These are phyloP conservation scores for Laetiporus sulphureus DNA, from an alignment of 1,284 basidiomycete genomes.

Conservation along the genomic window DNA sequence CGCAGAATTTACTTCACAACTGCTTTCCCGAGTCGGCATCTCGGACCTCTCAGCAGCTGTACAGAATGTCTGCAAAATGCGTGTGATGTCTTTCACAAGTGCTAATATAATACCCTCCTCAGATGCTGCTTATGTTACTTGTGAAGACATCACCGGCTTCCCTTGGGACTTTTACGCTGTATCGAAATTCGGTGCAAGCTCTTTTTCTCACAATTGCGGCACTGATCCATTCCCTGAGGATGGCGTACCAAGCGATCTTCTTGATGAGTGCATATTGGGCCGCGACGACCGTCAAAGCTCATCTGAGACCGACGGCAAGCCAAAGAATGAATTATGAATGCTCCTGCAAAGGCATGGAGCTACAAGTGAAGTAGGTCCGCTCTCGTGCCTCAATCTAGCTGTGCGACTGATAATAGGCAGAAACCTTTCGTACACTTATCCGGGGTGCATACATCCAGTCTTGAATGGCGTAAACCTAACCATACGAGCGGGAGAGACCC, in stretches of 20 bases:
- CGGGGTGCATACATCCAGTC: slow-evolving; percentile 58
- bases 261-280: slow-evolving; percentile 78
- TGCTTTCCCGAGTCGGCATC: slow-evolving; percentile 52
- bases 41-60: slow-evolving; percentile 56
- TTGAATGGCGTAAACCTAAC: slow-evolving; percentile 62
- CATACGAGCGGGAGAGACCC: slow-evolving; percentile 64
- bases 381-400: background rate
- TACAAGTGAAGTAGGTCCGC: slow-evolving; percentile 53
- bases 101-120: slow-evolving; percentile 4
- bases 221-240: slow-evolving; percentile 52
- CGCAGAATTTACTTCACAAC: slow-evolving; percentile 11
- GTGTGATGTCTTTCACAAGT: slow-evolving; percentile 3
- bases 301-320: slow-evolving; percentile 51
- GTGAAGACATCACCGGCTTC: slow-evolving; percentile 66
- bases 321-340: slow-evolving; percentile 41
- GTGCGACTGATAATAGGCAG: slow-evolving; percentile 25
- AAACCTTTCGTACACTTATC: slow-evolving; percentile 71
- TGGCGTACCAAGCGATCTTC: slow-evolving; percentile 76
- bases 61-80: slow-evolving; percentile 50
- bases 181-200: slow-evolving; percentile 68
- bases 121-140: slow-evolving; percentile 69
- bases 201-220: slow-evolving; percentile 58
- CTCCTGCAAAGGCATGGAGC: slow-evolving; percentile 50
- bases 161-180: slow-evolving; percentile 70
- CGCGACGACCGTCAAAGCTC: slow-evolving; percentile 61